A percentile compares a stretch with the other conserved stretches of the same genome.
Conservation (phyloP, 345 rosid genomes). For the Corchorus olitorius region DNA sequence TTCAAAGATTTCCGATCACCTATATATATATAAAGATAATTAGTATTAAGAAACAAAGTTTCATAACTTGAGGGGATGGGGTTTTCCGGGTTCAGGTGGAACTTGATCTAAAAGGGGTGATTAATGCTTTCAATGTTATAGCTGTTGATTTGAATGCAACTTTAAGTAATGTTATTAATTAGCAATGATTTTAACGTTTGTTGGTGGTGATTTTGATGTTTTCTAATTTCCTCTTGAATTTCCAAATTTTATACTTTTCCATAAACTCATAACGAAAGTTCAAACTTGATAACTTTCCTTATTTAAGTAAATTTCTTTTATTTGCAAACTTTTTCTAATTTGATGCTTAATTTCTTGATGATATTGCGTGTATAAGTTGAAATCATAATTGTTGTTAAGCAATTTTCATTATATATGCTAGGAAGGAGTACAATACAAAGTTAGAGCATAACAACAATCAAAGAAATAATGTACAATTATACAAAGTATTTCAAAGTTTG, state of each 20-base stretch:
- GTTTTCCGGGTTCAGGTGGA: neutral
- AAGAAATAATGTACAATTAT: too few species aligned
- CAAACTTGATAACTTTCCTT: neutral
- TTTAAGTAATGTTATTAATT: constrained; percentile 6
- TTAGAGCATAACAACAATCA: too few species aligned
- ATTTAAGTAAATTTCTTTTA: neutral
- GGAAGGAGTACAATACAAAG: too few species aligned
- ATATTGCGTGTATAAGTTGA: neutral
- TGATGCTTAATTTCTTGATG: neutral
- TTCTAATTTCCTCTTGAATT: neutral
- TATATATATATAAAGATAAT: too few species aligned
- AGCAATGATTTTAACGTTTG: neutral
- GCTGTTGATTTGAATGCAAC: neutral
- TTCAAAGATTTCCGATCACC: neutral
- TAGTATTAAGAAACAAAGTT: neutral
- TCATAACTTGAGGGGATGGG: neutral
- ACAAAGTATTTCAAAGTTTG: too few species aligned
- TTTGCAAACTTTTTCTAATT: neutral
- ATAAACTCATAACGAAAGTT: neutral
- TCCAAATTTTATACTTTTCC: neutral
- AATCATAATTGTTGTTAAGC: too few species aligned
- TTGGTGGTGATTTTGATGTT: constrained; percentile 5
- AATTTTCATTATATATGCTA: too few species aligned
- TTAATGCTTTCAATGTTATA: neutral
- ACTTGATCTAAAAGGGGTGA: neutral